phyloP scores from a whole-genome alignment of 352 stramenopile genomes.

The Globisporangium yorkense region DNA sequence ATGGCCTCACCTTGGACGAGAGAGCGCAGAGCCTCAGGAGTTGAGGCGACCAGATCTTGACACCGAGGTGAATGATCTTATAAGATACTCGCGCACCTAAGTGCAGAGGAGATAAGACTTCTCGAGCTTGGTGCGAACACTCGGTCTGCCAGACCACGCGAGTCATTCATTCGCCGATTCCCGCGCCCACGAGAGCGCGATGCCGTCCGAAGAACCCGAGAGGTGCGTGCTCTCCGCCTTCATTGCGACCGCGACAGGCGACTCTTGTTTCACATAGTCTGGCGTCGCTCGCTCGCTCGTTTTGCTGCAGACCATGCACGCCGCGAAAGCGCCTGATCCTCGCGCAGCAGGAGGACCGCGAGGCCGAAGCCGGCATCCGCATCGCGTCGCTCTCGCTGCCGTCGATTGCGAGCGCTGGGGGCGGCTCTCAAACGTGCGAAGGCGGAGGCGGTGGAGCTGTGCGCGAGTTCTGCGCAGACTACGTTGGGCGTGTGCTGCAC shows the following conservation, averaged over 20 bases:
- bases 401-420: background rate
- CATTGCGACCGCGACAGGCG: too few species aligned
- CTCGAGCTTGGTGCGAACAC: too few species aligned
- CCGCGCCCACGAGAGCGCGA: background rate
- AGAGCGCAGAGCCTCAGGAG: too few species aligned
- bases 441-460: background rate
- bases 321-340: constrained; percentile 56
- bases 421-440: background rate
- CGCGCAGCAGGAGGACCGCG: constrained; percentile 44
- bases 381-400: constrained; percentile 4
- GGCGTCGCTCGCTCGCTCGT: background rate
- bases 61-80: too few species aligned
- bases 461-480: constrained; percentile 6
- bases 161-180: background rate
- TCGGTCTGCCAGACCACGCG: background rate
- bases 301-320: constrained; percentile 43
- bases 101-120: too few species aligned
- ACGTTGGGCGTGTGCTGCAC: constrained; percentile 1
- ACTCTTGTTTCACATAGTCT: background rate
- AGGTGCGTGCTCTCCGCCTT: background rate
- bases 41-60: too few species aligned
- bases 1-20: too few species aligned
- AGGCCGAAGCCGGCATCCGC: constrained; percentile 32
- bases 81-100: too few species aligned
- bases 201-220: constrained; percentile 7